phyloP scores from a whole-genome alignment of 225 moss, liverwort and hornwort genomes.

The Asterella californica region DNA sequence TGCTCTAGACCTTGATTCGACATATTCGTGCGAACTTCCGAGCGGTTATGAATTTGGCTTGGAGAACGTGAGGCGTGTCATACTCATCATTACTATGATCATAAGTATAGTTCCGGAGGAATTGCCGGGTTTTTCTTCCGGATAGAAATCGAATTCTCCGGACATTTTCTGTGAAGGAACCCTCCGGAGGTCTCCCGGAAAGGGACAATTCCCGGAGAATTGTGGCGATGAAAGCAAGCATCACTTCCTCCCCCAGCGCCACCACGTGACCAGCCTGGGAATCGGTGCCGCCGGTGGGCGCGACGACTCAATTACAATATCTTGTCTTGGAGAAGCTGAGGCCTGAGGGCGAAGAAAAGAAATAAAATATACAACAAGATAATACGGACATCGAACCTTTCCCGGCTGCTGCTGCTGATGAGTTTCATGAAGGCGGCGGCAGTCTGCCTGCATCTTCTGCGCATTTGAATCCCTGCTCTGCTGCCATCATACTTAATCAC shows the following conservation, averaged over 20 bases:
- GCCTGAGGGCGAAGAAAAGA: not conserved
- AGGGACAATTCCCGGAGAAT: no score
- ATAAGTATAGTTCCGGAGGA: no score
- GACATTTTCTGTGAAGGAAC: not conserved
- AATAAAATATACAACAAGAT: not conserved
- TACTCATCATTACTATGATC: no score
- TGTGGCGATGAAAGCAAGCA: no score
- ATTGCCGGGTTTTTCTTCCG: no score
- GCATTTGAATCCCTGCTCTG: not conserved
- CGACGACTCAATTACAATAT: conserved; percentile 7
- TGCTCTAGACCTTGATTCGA: no score
- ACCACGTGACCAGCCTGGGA: not conserved
- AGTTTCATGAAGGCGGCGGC: conserved; percentile 16
- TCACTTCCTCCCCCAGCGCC: not conserved
- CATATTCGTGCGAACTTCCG: no score
- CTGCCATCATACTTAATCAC: not conserved
- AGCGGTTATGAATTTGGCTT: no score
- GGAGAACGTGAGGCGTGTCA: no score
- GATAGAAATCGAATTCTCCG: not conserved
- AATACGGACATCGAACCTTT: not conserved
- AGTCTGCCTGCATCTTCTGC: conserved; percentile 1
- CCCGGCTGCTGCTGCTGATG: not conserved
- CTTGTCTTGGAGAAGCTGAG: conserved; percentile 5
- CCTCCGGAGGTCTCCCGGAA: no score
- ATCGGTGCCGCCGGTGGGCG: not conserved